These are phyloP conservation scores for Phalaenopsis equestris DNA, from an alignment of 106 monocot genomes.

Conservation along the genomic window DNA sequence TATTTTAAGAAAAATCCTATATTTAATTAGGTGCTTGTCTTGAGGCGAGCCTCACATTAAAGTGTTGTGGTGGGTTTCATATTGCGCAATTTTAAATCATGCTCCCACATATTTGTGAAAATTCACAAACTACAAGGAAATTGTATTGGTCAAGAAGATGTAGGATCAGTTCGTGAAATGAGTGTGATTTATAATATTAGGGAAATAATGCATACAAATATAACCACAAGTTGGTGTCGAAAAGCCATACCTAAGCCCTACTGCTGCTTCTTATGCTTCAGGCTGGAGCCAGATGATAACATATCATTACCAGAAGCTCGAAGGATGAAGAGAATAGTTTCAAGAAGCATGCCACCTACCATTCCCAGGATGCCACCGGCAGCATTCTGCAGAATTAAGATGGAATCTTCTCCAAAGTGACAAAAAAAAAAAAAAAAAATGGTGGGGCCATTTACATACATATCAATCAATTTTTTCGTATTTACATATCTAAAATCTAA, in stretches of 20 bases:
- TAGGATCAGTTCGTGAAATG: neutral
- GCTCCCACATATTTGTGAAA: neutral
- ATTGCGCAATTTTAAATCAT: neutral
- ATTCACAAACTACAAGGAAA: neutral
- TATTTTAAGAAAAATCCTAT: no score
- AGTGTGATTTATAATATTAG: neutral
- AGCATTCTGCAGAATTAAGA: slow-evolving; percentile 35
- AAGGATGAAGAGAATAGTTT: slow-evolving; percentile 66
- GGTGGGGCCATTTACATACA: no score
- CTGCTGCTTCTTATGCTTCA: slow-evolving; percentile 38
- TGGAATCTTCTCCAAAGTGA: neutral
- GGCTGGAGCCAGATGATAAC: slow-evolving; percentile 14
- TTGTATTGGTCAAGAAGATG: neutral
- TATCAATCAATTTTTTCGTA: no score
- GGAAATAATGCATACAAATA: neutral
- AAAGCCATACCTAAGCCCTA: slow-evolving; percentile 17
- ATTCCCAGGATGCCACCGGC: slow-evolving; percentile 72
- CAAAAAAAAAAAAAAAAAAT: neutral
- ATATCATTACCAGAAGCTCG: slow-evolving; percentile 33
- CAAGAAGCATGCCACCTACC: slow-evolving; percentile 58
- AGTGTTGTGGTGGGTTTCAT: no score
- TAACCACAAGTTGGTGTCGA: neutral
- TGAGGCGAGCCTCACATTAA: no score
- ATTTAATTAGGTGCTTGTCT: no score
- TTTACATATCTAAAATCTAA: no score